Conservation (phyloP, 2,329 filamentous ascomycete species). For the Emmonsiellopsis sp. region DNA sequence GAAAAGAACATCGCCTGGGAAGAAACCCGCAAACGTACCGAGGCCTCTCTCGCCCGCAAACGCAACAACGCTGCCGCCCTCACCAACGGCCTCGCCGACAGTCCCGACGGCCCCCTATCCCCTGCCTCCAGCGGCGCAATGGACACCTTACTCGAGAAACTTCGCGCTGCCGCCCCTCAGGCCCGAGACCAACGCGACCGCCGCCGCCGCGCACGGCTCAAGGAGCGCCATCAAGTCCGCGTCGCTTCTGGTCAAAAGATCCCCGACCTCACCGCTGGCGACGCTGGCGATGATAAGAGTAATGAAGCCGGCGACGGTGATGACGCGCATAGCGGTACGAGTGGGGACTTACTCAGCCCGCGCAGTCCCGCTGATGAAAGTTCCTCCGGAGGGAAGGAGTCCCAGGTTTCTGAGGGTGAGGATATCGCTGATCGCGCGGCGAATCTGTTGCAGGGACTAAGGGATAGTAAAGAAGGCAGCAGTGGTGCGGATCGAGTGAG, state of each 20-base stretch:
- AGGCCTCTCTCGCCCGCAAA: conserved; percentile 88
- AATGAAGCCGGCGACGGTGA: conserved; percentile 34
- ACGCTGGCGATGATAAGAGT: conserved; percentile 50
- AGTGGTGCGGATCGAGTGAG: conserved; percentile 51
- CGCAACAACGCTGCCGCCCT: conserved; percentile 54
- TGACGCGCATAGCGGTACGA: conserved; percentile 23
- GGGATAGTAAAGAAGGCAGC: conserved; percentile 45
- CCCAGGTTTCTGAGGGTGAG: conserved; percentile 45
- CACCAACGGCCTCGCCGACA: conserved; percentile 42
- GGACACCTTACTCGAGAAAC: conserved; percentile 90
- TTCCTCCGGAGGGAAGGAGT: conserved; percentile 23
- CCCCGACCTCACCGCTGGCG: conserved; percentile 53
- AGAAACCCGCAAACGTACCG: conserved; percentile 74
- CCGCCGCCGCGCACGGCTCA: conserved; percentile 74
- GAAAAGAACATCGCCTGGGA: conserved; percentile 85
- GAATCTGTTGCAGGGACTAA: conserved; percentile 72
- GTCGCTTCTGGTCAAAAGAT: conserved; percentile 83
- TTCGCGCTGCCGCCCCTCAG: conserved; percentile 86
- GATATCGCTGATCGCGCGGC: conserved; percentile 82
- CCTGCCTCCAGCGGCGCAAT: conserved; percentile 79
- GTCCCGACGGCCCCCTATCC: conserved; percentile 46
- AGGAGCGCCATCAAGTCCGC: conserved; percentile 83
- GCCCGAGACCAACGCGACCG: conserved; percentile 81
- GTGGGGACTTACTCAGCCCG: conserved; percentile 42
- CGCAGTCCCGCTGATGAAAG: conserved; percentile 27